Evolutionary conservation across 1,139 yeast genomes (phyloP), one percentile per base, ranked within the genome.

Genomic region (Chernovozyma sophiae-reginae): DNA sequence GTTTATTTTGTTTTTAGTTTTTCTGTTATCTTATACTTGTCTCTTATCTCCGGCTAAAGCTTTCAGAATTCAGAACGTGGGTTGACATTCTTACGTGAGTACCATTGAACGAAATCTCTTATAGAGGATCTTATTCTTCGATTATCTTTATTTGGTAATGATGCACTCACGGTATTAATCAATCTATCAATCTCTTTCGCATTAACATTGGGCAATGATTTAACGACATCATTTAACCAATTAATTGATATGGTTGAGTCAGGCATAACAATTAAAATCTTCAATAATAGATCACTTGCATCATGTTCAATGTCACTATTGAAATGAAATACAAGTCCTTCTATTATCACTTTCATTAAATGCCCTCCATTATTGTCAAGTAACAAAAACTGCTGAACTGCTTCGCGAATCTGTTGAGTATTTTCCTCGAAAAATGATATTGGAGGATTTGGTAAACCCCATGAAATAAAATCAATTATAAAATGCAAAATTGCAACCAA

Each of bases 391-490:
- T 49, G 51, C 39, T 72, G 62, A 15, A 85, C 66, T 30, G 71
- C 64, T 11, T 56, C 52, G 40, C 77, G 72, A 46, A 89, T 74
- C 23, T 72, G 69, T 20, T 30, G 52, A 11, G 69, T 64, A 46
- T 66, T 60, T 23, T 75, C 79, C 37, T 78, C 76, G 38, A 75
- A 65, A 26, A 80, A 73, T 3, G 96, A 81, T 23, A 86, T 72
- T 5, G 97, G 96, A 3, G 96, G 89, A 14, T 76, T 68, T 29
- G 76, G 81, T 46, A 83, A 75, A 1, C 95, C 96, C 89, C 95
- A 90, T 14, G 89, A 78, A 28, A 86, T 62, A 32, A 86, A 69
- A 56, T 89, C 97, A 44, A 84, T 80, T 48, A 87, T 58, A 58
- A 79, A 89, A 51, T 87, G 90, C 40, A 90, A 60, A 18, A 84